A percentile compares a stretch with the other conserved stretches of the same genome.
These are phyloP conservation scores for Eimeria sp. DNA, from an alignment of 169 alveolate genomes.

Conservation along the genomic window DNA sequence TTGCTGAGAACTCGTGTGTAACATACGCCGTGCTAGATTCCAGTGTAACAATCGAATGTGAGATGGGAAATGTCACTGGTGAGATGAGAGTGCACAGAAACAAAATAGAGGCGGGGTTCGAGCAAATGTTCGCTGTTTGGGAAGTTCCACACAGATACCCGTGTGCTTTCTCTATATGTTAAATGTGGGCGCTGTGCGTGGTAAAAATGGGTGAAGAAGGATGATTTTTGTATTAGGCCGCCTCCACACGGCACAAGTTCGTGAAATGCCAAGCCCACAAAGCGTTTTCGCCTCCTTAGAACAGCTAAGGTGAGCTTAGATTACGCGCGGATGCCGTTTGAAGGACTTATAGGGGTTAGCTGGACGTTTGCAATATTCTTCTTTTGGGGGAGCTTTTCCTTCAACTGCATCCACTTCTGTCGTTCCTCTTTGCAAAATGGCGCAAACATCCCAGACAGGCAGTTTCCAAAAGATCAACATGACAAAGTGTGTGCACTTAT, in stretches of 20 bases:
- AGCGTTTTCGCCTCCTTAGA: not conserved
- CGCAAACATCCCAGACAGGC: too few relatives aligned
- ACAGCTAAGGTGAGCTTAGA: too few relatives aligned
- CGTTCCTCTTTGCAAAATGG: too few relatives aligned
- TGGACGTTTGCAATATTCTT: too few relatives aligned
- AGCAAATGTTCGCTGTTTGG: not conserved
- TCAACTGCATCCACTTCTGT: too few relatives aligned
- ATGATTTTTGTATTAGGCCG: too few relatives aligned
- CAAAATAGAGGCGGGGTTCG: not conserved
- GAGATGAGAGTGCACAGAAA: not conserved
- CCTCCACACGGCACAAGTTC: too few relatives aligned
- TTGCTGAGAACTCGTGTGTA: not conserved
- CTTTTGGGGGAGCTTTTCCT: too few relatives aligned
- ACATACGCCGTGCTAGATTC: not conserved
- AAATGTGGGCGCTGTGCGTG: not conserved
- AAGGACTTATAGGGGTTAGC: too few relatives aligned
- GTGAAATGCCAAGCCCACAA: not conserved
- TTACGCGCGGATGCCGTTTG: too few relatives aligned
- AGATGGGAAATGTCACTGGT: not conserved
- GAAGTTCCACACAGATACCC: not conserved
- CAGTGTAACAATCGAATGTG: not conserved
- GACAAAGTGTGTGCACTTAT: too few relatives aligned
- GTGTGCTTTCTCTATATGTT: not conserved
- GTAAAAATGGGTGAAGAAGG: not conserved
- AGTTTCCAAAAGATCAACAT: too few relatives aligned